Conservation (phyloP, 768 basidiomycete species). For the Tylopilus balloui region DNA sequence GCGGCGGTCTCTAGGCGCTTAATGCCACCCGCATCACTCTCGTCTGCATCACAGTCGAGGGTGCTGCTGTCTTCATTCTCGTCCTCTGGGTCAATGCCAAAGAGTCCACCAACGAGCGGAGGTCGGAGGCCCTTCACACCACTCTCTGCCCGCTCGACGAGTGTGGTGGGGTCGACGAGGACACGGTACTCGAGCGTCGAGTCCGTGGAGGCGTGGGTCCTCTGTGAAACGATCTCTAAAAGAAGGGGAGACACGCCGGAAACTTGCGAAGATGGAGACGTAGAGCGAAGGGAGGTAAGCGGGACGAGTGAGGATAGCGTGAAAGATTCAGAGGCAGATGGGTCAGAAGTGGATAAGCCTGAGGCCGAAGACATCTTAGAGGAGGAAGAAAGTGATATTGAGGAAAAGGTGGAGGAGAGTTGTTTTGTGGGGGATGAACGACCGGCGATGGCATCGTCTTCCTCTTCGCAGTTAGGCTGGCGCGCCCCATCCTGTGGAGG, state of each 20-base stretch:
- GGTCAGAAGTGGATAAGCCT: background rate
- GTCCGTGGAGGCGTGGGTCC: constrained; percentile 70
- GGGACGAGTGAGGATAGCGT: constrained; percentile 14
- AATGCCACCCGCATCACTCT: constrained; percentile 28
- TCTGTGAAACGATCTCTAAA: constrained; percentile 58
- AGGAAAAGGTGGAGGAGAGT: constrained; percentile 9
- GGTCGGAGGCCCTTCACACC: constrained; percentile 63
- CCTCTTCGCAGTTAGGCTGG: background rate
- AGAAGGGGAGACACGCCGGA: constrained; percentile 43
- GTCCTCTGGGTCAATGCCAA: constrained; percentile 42
- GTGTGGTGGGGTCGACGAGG: constrained; percentile 62
- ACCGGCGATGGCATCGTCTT: background rate
- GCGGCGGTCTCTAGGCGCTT: constrained; percentile 28
- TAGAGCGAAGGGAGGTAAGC: constrained; percentile 7
- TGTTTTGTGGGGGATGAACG: constrained; percentile 17
- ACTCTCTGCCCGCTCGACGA: constrained; percentile 60
- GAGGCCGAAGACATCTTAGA: constrained; percentile 7
- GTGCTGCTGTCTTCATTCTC: constrained; percentile 41
- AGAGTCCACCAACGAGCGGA: constrained; percentile 35
- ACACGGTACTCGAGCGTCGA: constrained; percentile 73
- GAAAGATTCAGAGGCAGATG: constrained; percentile 3
- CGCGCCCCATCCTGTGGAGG: background rate
- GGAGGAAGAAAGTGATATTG: constrained; percentile 17
- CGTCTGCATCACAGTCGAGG: constrained; percentile 30
- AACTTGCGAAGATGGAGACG: constrained; percentile 22